Base-by-base conservation (phyloP, 257 asterid genomes). In the Galeopsis tetrahit region DNA sequence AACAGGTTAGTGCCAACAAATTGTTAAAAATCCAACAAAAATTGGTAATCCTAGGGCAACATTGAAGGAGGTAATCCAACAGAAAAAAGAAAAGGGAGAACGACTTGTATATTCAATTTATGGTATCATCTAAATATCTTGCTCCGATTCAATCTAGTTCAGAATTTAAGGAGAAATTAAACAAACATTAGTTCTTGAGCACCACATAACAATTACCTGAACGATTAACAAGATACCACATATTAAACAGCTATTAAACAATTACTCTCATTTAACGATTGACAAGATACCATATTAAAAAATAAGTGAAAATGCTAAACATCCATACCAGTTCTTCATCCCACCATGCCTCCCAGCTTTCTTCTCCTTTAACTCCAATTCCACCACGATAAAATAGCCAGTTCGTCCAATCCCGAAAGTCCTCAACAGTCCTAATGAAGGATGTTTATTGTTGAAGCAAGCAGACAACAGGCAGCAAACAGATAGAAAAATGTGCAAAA, bases 271-370 rank as follows among this genome's bases (percentile, higher is more conserved):
- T 43, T 15, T 61, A 42, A 10, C 11, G 17, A 64, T 61, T 9
- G 39, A 51, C 35, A 40, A 74, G 69, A 64, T 48, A 42, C 53
- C 65, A 76, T 51, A 65, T 42, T 49, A 59, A 70, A 52, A 75
- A 68, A 59, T 10, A 61, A 32, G 63, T 31, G 67, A 67, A 76
- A 21, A 76, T 65, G 38, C 68, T 48, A 72, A 73, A 62, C 33
- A 4, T 35, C 28, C 79, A 60, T 94, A 95, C 99, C 97, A 95
- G 84, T 85, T 95, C 97, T 78, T 90, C 99, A 82, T 95, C 99
- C 99, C 99, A 95, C 98, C 97, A 95, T 69, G 99, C 98, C 82
- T 95, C 99, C 99, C 99, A 92, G 86, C 99, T 95, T 88, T 95
- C 99, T 81, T 86, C 92, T 53, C 98, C 99, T 84, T 86, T 95